These are phyloP conservation scores for Claviceps quebecensis DNA, from an alignment of 2,329 filamentous ascomycete genomes.

Conservation along the genomic window DNA sequence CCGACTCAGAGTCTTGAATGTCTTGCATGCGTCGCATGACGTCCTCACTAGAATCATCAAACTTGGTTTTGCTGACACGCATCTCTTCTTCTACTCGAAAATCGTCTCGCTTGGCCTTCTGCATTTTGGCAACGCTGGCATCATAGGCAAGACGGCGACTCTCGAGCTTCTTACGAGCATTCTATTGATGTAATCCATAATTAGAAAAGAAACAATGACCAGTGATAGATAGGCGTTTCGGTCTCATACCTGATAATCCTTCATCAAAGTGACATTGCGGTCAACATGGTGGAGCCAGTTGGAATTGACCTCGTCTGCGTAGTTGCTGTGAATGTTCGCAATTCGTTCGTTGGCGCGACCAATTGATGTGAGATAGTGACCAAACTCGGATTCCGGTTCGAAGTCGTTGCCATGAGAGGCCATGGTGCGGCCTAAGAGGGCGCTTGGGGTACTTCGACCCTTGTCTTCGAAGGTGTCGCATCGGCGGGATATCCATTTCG, in stretches of 20 bases:
- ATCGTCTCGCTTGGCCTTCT: conserved; percentile 88
- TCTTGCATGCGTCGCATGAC: conserved; percentile 88
- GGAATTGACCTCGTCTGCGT: conserved; percentile 61
- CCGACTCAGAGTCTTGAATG: conserved; percentile 80
- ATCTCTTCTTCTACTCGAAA: conserved; percentile 88
- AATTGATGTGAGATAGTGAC: conserved; percentile 65
- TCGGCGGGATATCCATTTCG: conserved; percentile 77
- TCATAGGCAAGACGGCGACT: conserved; percentile 81
- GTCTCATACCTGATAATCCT: conserved; percentile 73
- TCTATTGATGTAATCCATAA: conserved; percentile 18
- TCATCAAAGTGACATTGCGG: conserved; percentile 83
- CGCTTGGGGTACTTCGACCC: conserved; percentile 71
- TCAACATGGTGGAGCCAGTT: conserved; percentile 90
- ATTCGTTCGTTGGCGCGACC: conserved; percentile 82
- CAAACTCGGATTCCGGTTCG: conserved; percentile 79
- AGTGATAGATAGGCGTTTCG: neutral
- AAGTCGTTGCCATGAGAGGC: conserved; percentile 84
- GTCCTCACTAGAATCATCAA: conserved; percentile 88
- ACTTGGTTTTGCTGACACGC: conserved; percentile 82
- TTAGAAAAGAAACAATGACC: neutral
- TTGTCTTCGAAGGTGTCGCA: conserved; percentile 68
- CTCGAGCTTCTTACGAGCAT: conserved; percentile 87
- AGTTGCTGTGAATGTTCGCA: conserved; percentile 72
- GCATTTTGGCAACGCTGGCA: conserved; percentile 75
- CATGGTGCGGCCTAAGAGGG: conserved; percentile 73